phyloP scores from a whole-genome alignment of 768 basidiomycete genomes.

The Chalciporus sphaerocephalus region DNA sequence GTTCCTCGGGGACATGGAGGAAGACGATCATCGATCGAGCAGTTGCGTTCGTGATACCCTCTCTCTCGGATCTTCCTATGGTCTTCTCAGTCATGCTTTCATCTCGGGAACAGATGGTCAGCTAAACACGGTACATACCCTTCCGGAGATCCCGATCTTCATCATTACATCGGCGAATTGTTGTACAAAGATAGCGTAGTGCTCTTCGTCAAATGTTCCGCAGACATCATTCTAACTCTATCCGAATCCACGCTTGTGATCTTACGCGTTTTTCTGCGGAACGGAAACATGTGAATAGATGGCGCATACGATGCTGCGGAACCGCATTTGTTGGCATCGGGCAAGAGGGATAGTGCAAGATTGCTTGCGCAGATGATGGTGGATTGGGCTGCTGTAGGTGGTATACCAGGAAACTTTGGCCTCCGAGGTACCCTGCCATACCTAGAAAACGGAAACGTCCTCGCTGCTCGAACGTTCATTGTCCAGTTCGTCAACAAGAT shows the following conservation, averaged over 20 bases:
- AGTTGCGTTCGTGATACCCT: slow-evolving; percentile 57
- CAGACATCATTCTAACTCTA: not conserved
- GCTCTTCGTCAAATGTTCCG: too few relatives aligned
- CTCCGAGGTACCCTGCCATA: slow-evolving; percentile 83
- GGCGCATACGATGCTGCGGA: slow-evolving; percentile 73
- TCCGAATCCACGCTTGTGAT: slow-evolving; percentile 4
- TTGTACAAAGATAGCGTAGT: slow-evolving; percentile 66
- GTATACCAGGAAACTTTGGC: slow-evolving; percentile 68
- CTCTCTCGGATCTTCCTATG: slow-evolving; percentile 4
- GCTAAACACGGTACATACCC: slow-evolving; percentile 73
- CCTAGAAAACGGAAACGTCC: slow-evolving; percentile 81
- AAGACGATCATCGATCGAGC: slow-evolving; percentile 85
- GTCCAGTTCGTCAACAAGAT: slow-evolving; percentile 68
- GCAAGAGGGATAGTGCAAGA: slow-evolving; percentile 84
- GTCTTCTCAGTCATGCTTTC: slow-evolving; percentile 14
- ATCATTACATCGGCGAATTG: slow-evolving; percentile 87
- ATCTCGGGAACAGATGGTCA: slow-evolving; percentile 64
- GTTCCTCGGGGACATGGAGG: slow-evolving; percentile 78
- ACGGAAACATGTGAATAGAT: slow-evolving; percentile 49
- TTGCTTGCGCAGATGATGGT: slow-evolving; percentile 82
- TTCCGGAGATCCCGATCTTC: slow-evolving; percentile 82
- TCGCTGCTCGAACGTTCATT: slow-evolving; percentile 92
- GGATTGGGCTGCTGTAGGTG: slow-evolving; percentile 63
- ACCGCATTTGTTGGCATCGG: slow-evolving; percentile 76
- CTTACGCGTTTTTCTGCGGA: not conserved